A percentile compares a stretch with the other conserved stretches of the same genome.
Evolutionary conservation across 805 yeast genomes (phyloP).

Genomic region (Wickerhamomyces chaumierensis): DNA sequence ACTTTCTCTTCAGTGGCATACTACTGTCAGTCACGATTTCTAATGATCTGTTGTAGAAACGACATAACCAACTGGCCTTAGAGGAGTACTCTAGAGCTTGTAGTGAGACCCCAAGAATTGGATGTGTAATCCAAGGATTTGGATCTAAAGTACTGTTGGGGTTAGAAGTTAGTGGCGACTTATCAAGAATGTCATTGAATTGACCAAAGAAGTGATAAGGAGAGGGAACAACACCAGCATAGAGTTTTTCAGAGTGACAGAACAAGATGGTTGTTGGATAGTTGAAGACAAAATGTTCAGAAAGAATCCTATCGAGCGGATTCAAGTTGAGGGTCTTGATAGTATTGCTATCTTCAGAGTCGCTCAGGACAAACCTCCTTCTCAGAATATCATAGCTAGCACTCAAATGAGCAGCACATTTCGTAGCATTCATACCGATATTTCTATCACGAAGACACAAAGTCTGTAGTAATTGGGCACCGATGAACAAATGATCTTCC

Average conservation of each 20-base stretch:
- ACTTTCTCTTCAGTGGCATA: too few relatives aligned
- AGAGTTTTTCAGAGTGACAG: constrained; percentile 15
- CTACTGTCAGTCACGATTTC: too few relatives aligned
- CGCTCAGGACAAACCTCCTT: too few relatives aligned
- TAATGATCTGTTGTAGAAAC: constrained; percentile 2
- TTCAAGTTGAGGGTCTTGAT: constrained; percentile 1
- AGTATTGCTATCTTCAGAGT: constrained; percentile 2
- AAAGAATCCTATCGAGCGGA: constrained; percentile 13
- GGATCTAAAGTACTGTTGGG: not conserved
- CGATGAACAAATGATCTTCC: constrained; percentile 16
- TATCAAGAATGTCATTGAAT: constrained; percentile 7
- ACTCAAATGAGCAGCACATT: constrained; percentile 16
- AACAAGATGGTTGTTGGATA: constrained; percentile 16
- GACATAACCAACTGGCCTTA: constrained; percentile 15
- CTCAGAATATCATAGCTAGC: constrained; percentile 18
- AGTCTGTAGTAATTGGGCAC: constrained; percentile 17
- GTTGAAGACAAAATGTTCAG: constrained; percentile 16
- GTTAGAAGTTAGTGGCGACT: constrained; percentile 3
- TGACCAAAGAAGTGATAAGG: constrained; percentile 17
- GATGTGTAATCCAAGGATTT: constrained; percentile 16
- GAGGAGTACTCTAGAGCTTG: constrained; percentile 12
- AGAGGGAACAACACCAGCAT: constrained; percentile 11
- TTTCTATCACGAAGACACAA: constrained; percentile 18
- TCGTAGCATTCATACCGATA: constrained; percentile 16
- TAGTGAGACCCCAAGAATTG: constrained; percentile 13